phyloP scores from a whole-genome alignment of 2,329 filamentous ascomycete genomes.

The Rutstroemia sp. region DNA sequence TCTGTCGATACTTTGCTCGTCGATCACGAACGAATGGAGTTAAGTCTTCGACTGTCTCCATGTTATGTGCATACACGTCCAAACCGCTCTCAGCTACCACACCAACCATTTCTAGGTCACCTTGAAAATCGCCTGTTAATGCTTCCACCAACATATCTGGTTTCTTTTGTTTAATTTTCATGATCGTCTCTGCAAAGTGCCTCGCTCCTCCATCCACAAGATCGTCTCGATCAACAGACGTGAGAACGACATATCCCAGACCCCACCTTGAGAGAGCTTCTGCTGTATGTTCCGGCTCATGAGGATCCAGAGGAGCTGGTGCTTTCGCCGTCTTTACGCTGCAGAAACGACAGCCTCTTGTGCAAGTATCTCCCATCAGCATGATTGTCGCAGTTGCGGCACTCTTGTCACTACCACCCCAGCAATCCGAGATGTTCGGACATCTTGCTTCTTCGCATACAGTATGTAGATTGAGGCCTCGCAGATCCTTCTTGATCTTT shows the following conservation, averaged over 20 bases:
- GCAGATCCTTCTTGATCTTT: conserved; percentile 87
- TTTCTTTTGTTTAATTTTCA: conserved; percentile 82
- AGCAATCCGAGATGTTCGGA: conserved; percentile 96
- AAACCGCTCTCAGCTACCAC: conserved; percentile 80
- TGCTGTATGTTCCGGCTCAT: conserved; percentile 94
- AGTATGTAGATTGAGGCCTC: conserved; percentile 84
- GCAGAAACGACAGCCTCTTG: conserved; percentile 92
- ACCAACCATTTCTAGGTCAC: conserved; percentile 79
- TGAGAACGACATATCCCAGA: conserved; percentile 90
- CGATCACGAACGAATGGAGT: conserved; percentile 88
- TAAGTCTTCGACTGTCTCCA: conserved; percentile 88
- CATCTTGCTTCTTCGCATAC: conserved; percentile 97
- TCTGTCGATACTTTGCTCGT: conserved; percentile 82
- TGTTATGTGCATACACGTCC: conserved; percentile 95
- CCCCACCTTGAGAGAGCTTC: conserved; percentile 92
- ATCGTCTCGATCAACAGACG: conserved; percentile 89
- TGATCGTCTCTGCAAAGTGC: conserved; percentile 91
- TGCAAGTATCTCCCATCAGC: conserved; percentile 99
- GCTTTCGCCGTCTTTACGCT: conserved; percentile 81
- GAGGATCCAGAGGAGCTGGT: conserved; percentile 76
- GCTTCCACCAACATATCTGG: conserved; percentile 74
- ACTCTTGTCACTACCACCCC: conserved; percentile 83
- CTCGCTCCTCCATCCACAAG: conserved; percentile 77
- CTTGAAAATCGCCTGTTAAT: conserved; percentile 79
- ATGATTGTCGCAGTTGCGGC: conserved; percentile 97